Base-by-base conservation (phyloP, 2,329 filamentous ascomycete species). In the Arthrobotrys musiformis region DNA sequence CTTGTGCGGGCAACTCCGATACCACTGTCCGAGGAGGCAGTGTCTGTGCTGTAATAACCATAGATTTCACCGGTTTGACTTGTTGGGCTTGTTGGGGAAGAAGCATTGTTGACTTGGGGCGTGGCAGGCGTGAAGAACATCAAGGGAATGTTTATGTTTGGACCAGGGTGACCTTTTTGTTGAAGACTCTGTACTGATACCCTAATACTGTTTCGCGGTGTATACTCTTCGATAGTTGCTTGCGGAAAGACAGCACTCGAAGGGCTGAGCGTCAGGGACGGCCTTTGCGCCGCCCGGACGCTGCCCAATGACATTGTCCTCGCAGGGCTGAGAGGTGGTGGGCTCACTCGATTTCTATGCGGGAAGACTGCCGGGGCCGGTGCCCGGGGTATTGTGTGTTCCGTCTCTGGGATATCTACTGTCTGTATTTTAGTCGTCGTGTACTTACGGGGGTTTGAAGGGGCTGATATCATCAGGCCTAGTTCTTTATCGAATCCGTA, bases 71-170 rank as follows among this genome's bases (percentile, higher is more conserved):
- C 66, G 28, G 54, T 70, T 28, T 44, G 40, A 30, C 68, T 78
- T 35, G 50, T 52, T 9, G 74, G 74, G 37, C 74, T 78, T 33
- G 62, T 72, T 15, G 74, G 74, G 6, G 74, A 78, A 4, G 74
- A 78, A 50, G 56, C 19, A 58, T 58, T 58, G 54, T 78, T 78
- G 40, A 78, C 66, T 68, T 78, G 74, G 35, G 74, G 74, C 11
- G 74, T 78, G 15, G 74, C 74, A 46, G 74, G 74, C n/a, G 74
- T 78, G 68, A 78, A 78, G 44, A 78, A 78, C 74, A 78, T 78
- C 44, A 78, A 61, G 4, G 74, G 74, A 17, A 78, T 78, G 19
- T 78, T 78, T 40, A 67, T 73, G 28, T 63, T 62, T 37, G 74
- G 69, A 17, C 66, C 73, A 30, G 28, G 46, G 42, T 58, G 68